Evolutionary conservation across 2,329 filamentous ascomycete genomes (phyloP), one percentile per base, ranked within the genome.

Genomic region (Beauveria sp.): DNA sequence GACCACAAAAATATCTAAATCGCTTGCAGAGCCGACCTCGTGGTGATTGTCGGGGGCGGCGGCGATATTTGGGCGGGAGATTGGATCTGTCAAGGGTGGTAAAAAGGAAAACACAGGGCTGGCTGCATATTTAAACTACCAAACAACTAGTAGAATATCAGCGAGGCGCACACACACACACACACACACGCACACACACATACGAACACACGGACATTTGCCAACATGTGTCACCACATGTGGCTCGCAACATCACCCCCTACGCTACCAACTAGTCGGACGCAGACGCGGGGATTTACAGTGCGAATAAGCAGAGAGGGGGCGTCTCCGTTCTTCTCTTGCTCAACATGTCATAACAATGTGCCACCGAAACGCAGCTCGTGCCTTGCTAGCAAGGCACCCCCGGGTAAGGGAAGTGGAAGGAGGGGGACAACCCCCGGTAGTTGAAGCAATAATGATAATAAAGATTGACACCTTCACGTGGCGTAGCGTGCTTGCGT

Each of bases 1-100:
- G 26, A 20, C 53, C 53, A 55, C 53, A 55, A 55, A 31, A 55
- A 46, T 20, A 43, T 24, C 45, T 34, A 24, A 9, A 40, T 42
- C 20, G 40, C 9, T 18, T 40, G 24, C n/a, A 40, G 26, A 51
- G 26, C 50, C 46, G 49, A 16, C n/a, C 20, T 55, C 22, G 40
- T 22, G 18, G 40, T 45, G 53, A 34, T 34, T 34, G 31, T 34
- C 31, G 31, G 31, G 31, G 31, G 31, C 31, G 31, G 43, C 24
- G 54, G n/a, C 54, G 28, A 57, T 28, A 56, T 34, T 55, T 38
- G 28, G 43, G 43, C 24, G 51, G 54, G 54, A 57, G 54, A 57
- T 57, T 57, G 20, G 42, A 57, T 48, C 43, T 56, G 22, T 14
- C 20, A 57, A 31, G 43, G 54, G 54, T 7, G 50, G 24, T 16